A percentile compares a stretch with the other conserved stretches of the same genome.
These are phyloP conservation scores for Achlya hypogyna DNA, from an alignment of 352 stramenopile genomes.

Conservation along the genomic window DNA sequence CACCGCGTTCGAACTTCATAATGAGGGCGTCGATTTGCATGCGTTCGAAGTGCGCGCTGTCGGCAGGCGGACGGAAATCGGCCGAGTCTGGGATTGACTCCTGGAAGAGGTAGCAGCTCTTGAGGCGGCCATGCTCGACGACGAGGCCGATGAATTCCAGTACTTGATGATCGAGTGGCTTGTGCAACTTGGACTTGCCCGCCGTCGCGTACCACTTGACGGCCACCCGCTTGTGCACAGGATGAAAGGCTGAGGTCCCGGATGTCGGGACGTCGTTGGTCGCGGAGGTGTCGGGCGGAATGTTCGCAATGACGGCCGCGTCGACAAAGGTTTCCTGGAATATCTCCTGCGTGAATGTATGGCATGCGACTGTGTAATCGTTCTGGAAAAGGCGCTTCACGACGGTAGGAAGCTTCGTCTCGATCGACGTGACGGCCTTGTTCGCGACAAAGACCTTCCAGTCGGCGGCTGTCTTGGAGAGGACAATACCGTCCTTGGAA, in stretches of 20 bases:
- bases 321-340: slow-evolving; percentile 75
- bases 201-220: slow-evolving; percentile 83
- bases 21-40: slow-evolving; percentile 79
- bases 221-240: slow-evolving; percentile 78
- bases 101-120: slow-evolving; percentile 78
- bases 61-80: slow-evolving; percentile 31
- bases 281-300: slow-evolving; percentile 4
- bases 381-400: slow-evolving; percentile 81
- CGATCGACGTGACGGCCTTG: slow-evolving; percentile 68
- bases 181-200: slow-evolving; percentile 63
- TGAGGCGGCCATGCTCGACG: slow-evolving; percentile 58
- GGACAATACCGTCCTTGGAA: slow-evolving; percentile 63
- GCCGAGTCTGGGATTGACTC: slow-evolving; percentile 74
- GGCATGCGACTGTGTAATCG: slow-evolving; percentile 77
- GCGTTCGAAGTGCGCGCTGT: slow-evolving; percentile 55
- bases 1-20: slow-evolving; percentile 68
- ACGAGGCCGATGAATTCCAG: slow-evolving; percentile 84
- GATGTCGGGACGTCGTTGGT: background rate
- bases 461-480: slow-evolving; percentile 80
- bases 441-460: slow-evolving; percentile 81
- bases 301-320: slow-evolving; percentile 73
- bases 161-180: slow-evolving; percentile 81
- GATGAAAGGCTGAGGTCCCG: slow-evolving; percentile 34
- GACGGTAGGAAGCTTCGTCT: slow-evolving; percentile 69
- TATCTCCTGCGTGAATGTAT: slow-evolving; percentile 74